Conservation (phyloP, 805 yeast species). For the Wickerhamomyces xylosicus region DNA sequence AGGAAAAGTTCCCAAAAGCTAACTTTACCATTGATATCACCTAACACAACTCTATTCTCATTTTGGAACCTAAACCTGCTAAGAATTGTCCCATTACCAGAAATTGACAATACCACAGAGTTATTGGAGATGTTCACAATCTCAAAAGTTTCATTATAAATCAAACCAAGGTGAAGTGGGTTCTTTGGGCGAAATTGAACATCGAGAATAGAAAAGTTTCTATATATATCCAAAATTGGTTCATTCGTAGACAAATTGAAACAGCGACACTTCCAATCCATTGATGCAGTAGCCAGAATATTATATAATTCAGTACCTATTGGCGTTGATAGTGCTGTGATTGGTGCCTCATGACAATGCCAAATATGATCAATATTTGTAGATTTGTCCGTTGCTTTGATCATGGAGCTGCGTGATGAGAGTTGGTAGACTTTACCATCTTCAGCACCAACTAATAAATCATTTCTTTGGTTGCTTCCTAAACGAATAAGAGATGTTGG, state of each 20-base stretch:
- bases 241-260: constrained; percentile 16
- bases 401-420: constrained; percentile 15
- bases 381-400: constrained; percentile 4
- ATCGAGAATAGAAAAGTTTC: constrained; percentile 19
- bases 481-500: constrained; percentile 16
- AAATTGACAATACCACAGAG: neutral
- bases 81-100: neutral
- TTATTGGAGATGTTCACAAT: neutral
- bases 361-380: constrained; percentile 12
- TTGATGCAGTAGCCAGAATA: constrained; percentile 19
- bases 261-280: constrained; percentile 22
- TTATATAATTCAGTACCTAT: constrained; percentile 10
- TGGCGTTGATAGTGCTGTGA: constrained; percentile 12
- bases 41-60: neutral
- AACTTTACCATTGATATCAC: neutral
- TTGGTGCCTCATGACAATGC: constrained; percentile 18
- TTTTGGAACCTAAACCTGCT: neutral
- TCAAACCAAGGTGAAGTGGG: constrained; percentile 20
- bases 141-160: constrained; percentile 7
- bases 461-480: constrained; percentile 11
- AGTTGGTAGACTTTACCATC: constrained; percentile 24
- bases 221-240: constrained; percentile 16
- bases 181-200: constrained; percentile 18
- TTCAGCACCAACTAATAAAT: constrained; percentile 21
- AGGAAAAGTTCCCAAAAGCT: neutral